These are phyloP conservation scores for Suaeda aralocaspica DNA, from an alignment of 148 eudicot species.

Conservation along the genomic window DNA sequence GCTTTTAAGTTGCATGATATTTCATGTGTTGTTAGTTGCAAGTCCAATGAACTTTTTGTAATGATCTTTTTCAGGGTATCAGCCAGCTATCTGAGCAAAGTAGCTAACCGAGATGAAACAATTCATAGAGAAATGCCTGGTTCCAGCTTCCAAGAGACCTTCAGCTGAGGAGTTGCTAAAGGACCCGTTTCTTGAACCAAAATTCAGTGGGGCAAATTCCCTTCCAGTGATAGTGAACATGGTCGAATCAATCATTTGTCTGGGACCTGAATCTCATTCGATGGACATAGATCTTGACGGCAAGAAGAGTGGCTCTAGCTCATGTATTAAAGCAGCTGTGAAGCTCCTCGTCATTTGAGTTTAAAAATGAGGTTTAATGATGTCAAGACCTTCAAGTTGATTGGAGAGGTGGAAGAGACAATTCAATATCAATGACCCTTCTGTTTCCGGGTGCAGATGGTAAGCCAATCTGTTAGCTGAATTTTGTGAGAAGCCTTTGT, in stretches of 20 bases:
- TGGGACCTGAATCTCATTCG: constrained; percentile 30
- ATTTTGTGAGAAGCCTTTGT: neutral
- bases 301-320: constrained; percentile 28
- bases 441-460: constrained; percentile 42
- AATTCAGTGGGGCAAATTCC: constrained; percentile 19
- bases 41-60: neutral
- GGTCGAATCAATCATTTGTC: constrained; percentile 21
- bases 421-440: constrained; percentile 44
- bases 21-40: neutral
- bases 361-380: constrained; percentile 40
- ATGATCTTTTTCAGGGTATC: constrained; percentile 43
- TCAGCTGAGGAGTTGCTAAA: constrained; percentile 49
- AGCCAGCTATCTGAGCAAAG: constrained; percentile 48
- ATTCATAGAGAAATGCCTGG: constrained; percentile 49
- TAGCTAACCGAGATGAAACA: constrained; percentile 40
- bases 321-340: constrained; percentile 34
- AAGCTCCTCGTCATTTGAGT: constrained; percentile 28
- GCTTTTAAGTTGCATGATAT: neutral
- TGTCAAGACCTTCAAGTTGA: constrained; percentile 41
- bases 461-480: constrained; percentile 19
- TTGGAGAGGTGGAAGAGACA: constrained; percentile 43
- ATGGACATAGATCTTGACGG: constrained; percentile 53
- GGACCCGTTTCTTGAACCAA: constrained; percentile 45
- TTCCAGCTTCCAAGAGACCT: constrained; percentile 39
- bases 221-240: constrained; percentile 15